Conservation (phyloP, 75 land plant genomes). For the Selaginella tamariscina region DNA sequence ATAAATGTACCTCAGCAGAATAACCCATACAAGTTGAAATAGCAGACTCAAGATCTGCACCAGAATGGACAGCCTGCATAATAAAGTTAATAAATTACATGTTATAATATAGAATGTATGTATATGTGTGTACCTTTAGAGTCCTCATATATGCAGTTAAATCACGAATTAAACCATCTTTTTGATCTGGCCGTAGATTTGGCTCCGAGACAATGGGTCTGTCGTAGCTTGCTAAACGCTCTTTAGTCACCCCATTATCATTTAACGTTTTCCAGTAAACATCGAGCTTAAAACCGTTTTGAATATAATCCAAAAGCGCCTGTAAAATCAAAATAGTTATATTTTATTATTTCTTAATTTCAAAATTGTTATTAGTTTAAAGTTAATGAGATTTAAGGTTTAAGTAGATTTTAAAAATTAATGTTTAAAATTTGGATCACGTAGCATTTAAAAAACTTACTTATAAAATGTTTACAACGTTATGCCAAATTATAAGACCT, state of each 20-base stretch:
- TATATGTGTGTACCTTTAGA: no score
- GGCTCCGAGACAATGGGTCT: conserved; percentile 89
- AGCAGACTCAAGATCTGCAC: conserved; percentile 97
- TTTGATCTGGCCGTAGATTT: conserved; percentile 57
- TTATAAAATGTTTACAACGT: no score
- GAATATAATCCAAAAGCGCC: conserved; percentile 85
- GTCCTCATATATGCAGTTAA: conserved; percentile 69
- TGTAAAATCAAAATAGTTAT: conserved; percentile 24
- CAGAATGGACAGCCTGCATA: conserved; percentile 94
- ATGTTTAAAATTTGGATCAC: no score
- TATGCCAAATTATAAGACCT: no score
- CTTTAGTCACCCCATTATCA: conserved; percentile 89
- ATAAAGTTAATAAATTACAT: no score
- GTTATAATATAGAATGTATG: no score
- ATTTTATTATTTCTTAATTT: no score
- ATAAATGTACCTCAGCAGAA: conserved; percentile 75
- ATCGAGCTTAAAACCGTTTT: conserved; percentile 55
- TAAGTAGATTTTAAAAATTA: no score
- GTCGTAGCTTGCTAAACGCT: conserved; percentile 85
- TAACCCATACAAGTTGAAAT: conserved; percentile 89
- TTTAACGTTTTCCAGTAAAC: conserved; percentile 91
- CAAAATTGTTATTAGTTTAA: not conserved
- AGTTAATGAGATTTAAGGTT: no score
- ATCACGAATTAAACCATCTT: conserved; percentile 79
- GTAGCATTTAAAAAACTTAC: no score